These are phyloP conservation scores for Fusarium virguliforme DNA, from an alignment of 2,329 filamentous ascomycete genomes.

Conservation along the genomic window DNA sequence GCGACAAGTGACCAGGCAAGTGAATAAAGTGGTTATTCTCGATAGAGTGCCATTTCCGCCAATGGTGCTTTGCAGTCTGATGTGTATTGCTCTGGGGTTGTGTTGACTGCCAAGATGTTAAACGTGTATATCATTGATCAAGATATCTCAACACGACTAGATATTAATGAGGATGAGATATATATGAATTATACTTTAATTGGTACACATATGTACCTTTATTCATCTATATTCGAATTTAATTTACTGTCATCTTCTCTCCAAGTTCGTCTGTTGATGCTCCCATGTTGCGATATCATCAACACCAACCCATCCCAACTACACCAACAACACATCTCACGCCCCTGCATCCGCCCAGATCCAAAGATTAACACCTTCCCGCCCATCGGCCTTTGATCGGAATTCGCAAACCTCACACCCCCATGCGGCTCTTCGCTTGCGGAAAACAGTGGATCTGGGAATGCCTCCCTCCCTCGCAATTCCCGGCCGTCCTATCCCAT, in stretches of 20 bases:
- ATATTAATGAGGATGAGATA: too few species aligned
- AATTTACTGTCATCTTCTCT: too few species aligned
- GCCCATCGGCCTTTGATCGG: constrained; percentile 47
- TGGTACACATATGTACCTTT: too few species aligned
- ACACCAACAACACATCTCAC: constrained; percentile 16
- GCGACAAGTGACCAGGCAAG: not conserved
- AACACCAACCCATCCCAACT: constrained; percentile 3
- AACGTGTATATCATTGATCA: not conserved
- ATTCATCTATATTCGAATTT: too few species aligned
- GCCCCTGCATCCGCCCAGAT: constrained; percentile 28
- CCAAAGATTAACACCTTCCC: constrained; percentile 30
- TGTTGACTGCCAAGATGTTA: not conserved
- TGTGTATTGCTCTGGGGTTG: not conserved
- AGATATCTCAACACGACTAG: not conserved
- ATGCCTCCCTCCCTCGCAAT: constrained; percentile 41
- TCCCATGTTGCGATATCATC: not conserved
- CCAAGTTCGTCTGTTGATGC: not conserved
- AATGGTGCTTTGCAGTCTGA: not conserved
- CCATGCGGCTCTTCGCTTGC: constrained; percentile 45
- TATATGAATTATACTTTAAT: too few species aligned
- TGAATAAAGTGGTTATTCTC: not conserved
- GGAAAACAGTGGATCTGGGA: constrained; percentile 44
- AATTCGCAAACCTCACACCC: constrained; percentile 41
- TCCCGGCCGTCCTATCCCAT: constrained; percentile 42
- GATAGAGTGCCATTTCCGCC: not conserved